Base-by-base conservation (phyloP, 2,329 filamentous ascomycete species). In the Arthrobotrys megalospora region DNA sequence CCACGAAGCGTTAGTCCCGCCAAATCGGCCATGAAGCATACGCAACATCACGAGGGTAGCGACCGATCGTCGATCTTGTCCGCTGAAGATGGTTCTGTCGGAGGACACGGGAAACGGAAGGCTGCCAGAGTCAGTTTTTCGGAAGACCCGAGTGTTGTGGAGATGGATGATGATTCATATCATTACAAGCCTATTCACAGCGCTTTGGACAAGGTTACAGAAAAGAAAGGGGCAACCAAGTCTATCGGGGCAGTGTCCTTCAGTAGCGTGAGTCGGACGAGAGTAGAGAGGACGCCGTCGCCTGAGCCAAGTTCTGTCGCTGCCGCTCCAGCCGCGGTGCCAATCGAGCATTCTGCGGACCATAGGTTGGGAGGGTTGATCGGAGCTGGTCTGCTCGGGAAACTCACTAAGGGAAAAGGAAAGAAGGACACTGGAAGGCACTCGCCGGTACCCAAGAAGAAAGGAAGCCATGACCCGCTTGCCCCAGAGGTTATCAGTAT, bases 21-120 rank as follows among this genome's bases (percentile, higher is more conserved):
- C 3, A 82, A 82, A 50, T 80, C 77, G 8, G 80, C 80, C 4
- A 66, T 82, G n/a, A 81, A 80, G 63, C 76, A 81, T 28, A 45
- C 38, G 8, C 63, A 76, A 28, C 55, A 60, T 66, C 58, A 76
- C 67, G 70, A 79, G 38, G 72, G 64, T 60, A 69, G 73, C 47
- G 68, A 73, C 67, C 21, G 58, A 19, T 77, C 78, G 41, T 78
- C 78, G 32, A 77, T 73, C 32, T 41, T 77, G 32, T 80, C 80
- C 7, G 66, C 47, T 11, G 67, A 73, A 21, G 73, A 73, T 19
- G 16, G 48, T 7, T 77, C 65, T 19, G n/a, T 62, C 8, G 60
- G 55, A 32, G 60, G 60, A 19, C 45, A 65, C 12, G 38, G 38
- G n/a, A 63, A 64, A 36, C 64, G 76, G 36, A 69, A 68, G 53